Evolutionary conservation across 1,284 basidiomycete species (phyloP).

Genomic region (Coniophora puteana): DNA sequence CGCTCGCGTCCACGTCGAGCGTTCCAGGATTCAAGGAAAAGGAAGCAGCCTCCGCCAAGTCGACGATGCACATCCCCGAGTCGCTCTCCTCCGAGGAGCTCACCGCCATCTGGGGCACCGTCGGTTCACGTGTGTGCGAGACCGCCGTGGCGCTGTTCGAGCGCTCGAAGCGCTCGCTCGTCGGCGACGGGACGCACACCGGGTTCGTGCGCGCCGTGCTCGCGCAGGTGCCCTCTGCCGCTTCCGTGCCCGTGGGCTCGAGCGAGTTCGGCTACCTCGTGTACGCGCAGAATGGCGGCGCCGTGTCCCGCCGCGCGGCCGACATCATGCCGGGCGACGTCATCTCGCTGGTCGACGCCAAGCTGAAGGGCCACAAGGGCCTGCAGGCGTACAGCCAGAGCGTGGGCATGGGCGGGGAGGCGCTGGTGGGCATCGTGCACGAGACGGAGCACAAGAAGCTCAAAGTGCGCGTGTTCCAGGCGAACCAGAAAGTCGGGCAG

Average conservation of each 20-base stretch:
- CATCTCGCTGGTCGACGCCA: constrained; percentile 71
- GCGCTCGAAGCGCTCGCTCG: constrained; percentile 68
- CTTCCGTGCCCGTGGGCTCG: constrained; percentile 24
- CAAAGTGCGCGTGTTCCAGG: constrained; percentile 81
- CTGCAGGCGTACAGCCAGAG: constrained; percentile 68
- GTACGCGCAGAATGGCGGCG: constrained; percentile 64
- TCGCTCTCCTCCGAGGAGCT: constrained; percentile 58
- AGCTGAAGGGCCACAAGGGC: constrained; percentile 86
- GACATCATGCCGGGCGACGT: constrained; percentile 88
- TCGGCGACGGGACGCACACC: constrained; percentile 80
- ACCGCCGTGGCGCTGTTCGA: constrained; percentile 65
- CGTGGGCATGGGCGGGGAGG: constrained; percentile 55
- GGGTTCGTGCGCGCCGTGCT: constrained; percentile 75
- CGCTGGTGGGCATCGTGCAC: constrained; percentile 70
- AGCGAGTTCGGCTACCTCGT: constrained; percentile 68
- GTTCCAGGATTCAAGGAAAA: background rate
- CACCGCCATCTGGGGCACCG: constrained; percentile 62
- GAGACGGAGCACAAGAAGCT: constrained; percentile 86
- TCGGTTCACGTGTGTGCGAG: constrained; percentile 74
- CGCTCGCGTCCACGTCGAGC: constrained; percentile 28
- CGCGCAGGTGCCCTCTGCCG: constrained; percentile 53
- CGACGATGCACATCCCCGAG: constrained; percentile 6
- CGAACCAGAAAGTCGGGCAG: constrained; percentile 73
- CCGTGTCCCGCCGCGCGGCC: constrained; percentile 68
- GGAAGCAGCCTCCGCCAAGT: constrained; percentile 10